phyloP scores from a whole-genome alignment of 768 basidiomycete species.

The Tylopilus sp. region DNA sequence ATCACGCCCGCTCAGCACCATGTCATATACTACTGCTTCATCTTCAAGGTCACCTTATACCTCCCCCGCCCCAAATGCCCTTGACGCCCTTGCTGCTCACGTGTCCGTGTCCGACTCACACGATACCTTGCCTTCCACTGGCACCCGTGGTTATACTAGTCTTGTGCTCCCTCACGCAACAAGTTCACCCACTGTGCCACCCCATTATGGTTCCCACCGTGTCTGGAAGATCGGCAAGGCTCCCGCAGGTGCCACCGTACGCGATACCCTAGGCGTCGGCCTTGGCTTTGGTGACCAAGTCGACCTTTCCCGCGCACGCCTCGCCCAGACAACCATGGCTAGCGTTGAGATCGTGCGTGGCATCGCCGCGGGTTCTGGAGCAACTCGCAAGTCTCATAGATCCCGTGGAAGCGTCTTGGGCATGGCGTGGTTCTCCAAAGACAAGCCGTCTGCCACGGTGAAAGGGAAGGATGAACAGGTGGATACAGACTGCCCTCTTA shows the following conservation, averaged over 20 bases:
- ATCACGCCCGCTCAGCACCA: conserved; percentile 13
- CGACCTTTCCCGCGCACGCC: conserved; percentile 71
- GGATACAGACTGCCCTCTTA: conserved; percentile 39
- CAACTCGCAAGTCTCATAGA: conserved; percentile 15
- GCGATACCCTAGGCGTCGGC: conserved; percentile 24
- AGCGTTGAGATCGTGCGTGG: conserved; percentile 77
- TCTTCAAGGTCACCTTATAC: conserved; percentile 33
- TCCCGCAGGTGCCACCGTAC: conserved; percentile 11
- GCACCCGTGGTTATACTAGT: conserved; percentile 54
- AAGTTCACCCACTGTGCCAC: conserved; percentile 19
- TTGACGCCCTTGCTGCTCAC: conserved; percentile 33
- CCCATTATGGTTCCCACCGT: conserved; percentile 14
- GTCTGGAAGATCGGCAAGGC: conserved; percentile 25
- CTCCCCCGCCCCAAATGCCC: conserved; percentile 25
- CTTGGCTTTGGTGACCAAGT: conserved; percentile 45
- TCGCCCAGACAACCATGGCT: conserved; percentile 88
- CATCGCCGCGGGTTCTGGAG: conserved; percentile 27
- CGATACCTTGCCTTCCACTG: conserved; percentile 39
- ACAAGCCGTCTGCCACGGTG: conserved; percentile 9
- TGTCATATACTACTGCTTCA: conserved; percentile 15
- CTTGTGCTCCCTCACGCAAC: conserved; percentile 48
- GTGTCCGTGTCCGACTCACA: conserved; percentile 24
- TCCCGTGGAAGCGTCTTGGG: conserved; percentile 25
- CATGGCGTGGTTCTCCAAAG: conserved; percentile 30
- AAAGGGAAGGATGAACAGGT: conserved; percentile 7